Base-by-base conservation (phyloP, 495 filamentous ascomycete species). In the Pyrenopolyporus hunteri region DNA sequence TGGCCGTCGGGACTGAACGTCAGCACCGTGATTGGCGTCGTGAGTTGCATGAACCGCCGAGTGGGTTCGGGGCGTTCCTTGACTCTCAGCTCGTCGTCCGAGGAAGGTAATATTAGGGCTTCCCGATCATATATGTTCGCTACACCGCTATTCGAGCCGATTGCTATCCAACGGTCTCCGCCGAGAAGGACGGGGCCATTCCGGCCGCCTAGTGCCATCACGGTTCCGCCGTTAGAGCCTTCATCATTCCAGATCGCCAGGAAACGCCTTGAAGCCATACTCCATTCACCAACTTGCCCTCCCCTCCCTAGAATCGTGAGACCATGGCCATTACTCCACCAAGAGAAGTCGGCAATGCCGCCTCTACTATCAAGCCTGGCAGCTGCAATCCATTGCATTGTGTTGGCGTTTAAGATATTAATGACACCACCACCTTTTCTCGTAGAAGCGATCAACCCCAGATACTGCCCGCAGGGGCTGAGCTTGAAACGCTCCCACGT, bases 231-330 rank as follows among this genome's bases (percentile, higher is more conserved):
- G 23, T 96, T 86, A 2, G 88, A 91, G 20, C 94, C 94, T 63
- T 97, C 92, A 67, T 98, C 94, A 10, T 84, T 78, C 94, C 95
- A 98, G 19, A 90, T 80, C 4, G 86, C 89, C 2, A 95, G 69
- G 16, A 93, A 86, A 5, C 84, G 80, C 32, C 80, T 81, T 22
- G 83, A 70, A 14, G 70, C 74, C 36, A 93, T 77, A 72, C 86
- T 87, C 83, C 88, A 98, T 75, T 98, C 94, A n/a, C 89, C 88
- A n/a, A 96, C 83, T 69, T 96, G 91, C 17, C 95, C 95, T 52
- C 88, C 89, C 66, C 90, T 93, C 48, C 90, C 91, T 2, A 86
- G 83, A 28, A 96, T 86, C 1, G 84, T 85, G 64, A 98, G 73
- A 2, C 82, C 83, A 56, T 89, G 80, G n/a, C 93, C 87, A 60